These are phyloP conservation scores for Magnusiomyces magnusii DNA, from an alignment of 1,139 yeast genomes.

Conservation along the genomic window DNA sequence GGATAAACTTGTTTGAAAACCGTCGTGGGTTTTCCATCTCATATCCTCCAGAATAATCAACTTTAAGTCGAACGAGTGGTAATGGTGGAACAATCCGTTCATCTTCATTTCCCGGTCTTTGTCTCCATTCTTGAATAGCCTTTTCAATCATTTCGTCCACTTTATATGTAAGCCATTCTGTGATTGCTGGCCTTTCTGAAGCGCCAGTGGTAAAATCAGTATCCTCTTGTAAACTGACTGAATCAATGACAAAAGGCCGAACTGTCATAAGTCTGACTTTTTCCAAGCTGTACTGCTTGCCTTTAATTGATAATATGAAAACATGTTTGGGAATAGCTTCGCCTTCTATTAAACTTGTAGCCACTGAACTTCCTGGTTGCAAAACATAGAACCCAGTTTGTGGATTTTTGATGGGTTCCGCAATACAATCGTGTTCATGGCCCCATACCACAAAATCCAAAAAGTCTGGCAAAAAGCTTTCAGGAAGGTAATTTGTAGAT, in stretches of 20 bases:
- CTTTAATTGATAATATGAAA: conserved; percentile 44
- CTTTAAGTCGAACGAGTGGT: conserved; percentile 75
- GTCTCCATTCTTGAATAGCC: conserved; percentile 49
- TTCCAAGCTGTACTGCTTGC: conserved; percentile 52
- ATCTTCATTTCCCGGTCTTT: conserved; percentile 25
- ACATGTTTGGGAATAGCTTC: conserved; percentile 64
- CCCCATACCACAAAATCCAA: conserved; percentile 90
- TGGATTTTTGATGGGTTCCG: conserved; percentile 59
- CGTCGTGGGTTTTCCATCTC: conserved; percentile 88
- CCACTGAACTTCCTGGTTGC: conserved; percentile 94
- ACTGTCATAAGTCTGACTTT: conserved; percentile 64
- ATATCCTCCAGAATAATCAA: conserved; percentile 84
- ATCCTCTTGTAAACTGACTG: conserved; percentile 48
- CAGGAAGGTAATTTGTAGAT: conserved; percentile 77
- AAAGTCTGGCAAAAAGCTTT: conserved; percentile 70
- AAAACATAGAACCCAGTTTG: conserved; percentile 67
- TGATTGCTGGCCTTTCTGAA: conserved; percentile 55
- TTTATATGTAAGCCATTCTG: conserved; percentile 45
- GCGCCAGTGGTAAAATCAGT: conserved; percentile 54
- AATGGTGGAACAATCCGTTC: conserved; percentile 41
- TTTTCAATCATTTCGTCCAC: conserved; percentile 59
- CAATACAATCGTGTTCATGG: conserved; percentile 93
- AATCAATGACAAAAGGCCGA: conserved; percentile 74
- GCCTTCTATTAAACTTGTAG: conserved; percentile 82
- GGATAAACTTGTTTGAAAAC: conserved; percentile 85